Base-by-base conservation (phyloP, 2,329 filamentous ascomycete genomes). In the Stemphylium lycopersici region DNA sequence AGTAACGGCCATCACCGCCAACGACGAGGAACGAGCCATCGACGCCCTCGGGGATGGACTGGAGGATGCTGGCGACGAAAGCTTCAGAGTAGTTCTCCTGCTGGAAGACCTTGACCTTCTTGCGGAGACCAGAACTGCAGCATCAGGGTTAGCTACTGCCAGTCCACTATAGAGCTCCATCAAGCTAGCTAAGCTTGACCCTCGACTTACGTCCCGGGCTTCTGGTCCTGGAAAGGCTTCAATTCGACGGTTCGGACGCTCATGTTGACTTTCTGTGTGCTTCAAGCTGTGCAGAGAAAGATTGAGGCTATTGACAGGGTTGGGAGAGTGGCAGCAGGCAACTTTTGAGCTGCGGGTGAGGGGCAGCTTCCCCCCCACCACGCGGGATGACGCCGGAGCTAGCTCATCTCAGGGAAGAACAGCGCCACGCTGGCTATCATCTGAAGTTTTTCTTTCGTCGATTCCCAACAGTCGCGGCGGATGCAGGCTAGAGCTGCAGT, bases 101-200 rank as follows among this genome's bases (percentile, higher is more conserved):
- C 79, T 99, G 91, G 84, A 99, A 99, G 76, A 96, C 90, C 73
- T 91, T 92, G 81, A 98, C 95, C 87, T 96, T 98, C 82, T 99
- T 99, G 63, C 95, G 92, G 78, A 99, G 91, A 78, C 95, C 95
- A 66, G 95, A 99, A 67, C 93, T 98, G 48, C 55, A 40, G 41
- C 56, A 60, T 49, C 48, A 61, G 24, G 42, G 63, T 71, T 51
- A 74, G 72, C 65, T 59, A 65, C 60, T 34, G 41, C 58, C 58
- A 57, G 13, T 41, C 13, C 10, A 45, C 6, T n/a, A 29, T 22
- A 39, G 49, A 58, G 55, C 46, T 44, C 39, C 42, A 56, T 50
- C 16, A 24, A 18, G 6, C 40, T 33, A 36, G 29, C 38, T 8
- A 13, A 54, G 52, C 46, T 55, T 37, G 11, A n/a, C 12, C 18